These are phyloP conservation scores for Globisporangium canariense DNA, from an alignment of 352 stramenopile genomes.

Conservation along the genomic window DNA sequence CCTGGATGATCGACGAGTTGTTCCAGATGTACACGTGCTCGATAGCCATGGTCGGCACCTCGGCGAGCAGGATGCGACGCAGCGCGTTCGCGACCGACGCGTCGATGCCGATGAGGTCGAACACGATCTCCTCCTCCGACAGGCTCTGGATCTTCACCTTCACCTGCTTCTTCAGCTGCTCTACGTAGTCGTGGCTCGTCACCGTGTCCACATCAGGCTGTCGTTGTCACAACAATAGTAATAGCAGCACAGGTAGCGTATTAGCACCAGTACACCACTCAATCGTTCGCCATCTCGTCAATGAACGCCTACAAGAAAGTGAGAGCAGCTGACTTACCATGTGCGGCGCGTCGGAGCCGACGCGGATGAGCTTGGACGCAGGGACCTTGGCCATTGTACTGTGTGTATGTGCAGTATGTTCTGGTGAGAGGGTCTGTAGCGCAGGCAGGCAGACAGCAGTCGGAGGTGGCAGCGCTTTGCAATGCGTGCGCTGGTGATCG, in stretches of 20 bases:
- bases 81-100: slow-evolving; percentile 91
- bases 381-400: slow-evolving; percentile 59
- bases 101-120: slow-evolving; percentile 91
- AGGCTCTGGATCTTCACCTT: slow-evolving; percentile 85
- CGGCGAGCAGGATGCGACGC: slow-evolving; percentile 87
- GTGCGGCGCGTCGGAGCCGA: slow-evolving; percentile 74
- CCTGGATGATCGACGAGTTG: slow-evolving; percentile 93
- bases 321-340: slow-evolving; percentile 39
- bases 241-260: background rate
- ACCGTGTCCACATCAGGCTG: slow-evolving; percentile 75
- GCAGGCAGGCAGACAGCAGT: slow-evolving; percentile 1
- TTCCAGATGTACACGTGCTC: slow-evolving; percentile 94
- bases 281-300: background rate
- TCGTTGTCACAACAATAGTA: background rate
- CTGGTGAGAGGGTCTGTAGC: background rate
- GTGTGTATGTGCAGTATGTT: background rate
- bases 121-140: slow-evolving; percentile 87
- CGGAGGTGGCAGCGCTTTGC: slow-evolving; percentile 1
- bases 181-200: slow-evolving; percentile 72
- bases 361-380: slow-evolving; percentile 65
- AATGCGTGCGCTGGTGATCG: background rate
- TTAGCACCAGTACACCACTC: background rate
- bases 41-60: slow-evolving; percentile 93
- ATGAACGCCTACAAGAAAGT: background rate
- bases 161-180: slow-evolving; percentile 80